Evolutionary conservation across 2,329 filamentous ascomycete genomes (phyloP), one percentile per base, ranked within the genome.

Genomic region (Calonectria hongkongensis): DNA sequence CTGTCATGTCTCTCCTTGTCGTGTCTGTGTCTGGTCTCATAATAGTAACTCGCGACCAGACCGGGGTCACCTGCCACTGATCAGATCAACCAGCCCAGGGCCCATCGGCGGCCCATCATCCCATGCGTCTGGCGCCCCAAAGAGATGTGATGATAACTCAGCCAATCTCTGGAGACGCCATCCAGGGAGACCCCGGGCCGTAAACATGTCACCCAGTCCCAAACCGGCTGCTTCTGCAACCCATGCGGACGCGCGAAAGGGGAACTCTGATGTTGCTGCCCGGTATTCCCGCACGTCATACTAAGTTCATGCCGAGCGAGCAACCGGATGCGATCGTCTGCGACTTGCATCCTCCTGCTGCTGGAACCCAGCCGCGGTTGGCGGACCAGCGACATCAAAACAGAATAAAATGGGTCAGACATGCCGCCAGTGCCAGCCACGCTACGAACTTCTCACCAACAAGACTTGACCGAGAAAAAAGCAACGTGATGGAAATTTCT

Each of bases 371-470:
- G 70, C 47, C 36, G 56, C 45, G 48, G 67, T 71, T 73, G 74
- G 69, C 72, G 51, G 70, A 75, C 65, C 69, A 74, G 70, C 25
- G 54, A 72, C 47, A 73, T 65, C 72, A 75, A 69, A 66, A 66
- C 73, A 73, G 58, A 50, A 64, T 62, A 64, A 63, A 48, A 62
- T 51, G 30, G 62, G 62, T 15, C 43, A 25, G 30, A n/a, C 45
- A 48, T 50, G 62, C 69, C 69, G 47, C 73, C 72, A 75, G 64
- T 51, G 54, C 72, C 69, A 72, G 72, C 74, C 72, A 72, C 70
- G 47, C 51, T 30, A 58, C 54, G 12, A 64, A 58, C 56, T 50
- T 51, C 64, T 60, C 65, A 68, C 70, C 65, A 65, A 58, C 65
- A 39, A 58, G 36, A 50, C 48, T 21, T 30, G 41, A 15, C 56